Percentiles rank a stretch among this genome's conserved stretches.
phyloP scores from a whole-genome alignment of 352 stramenopile species.

The Globisporangium alternatum region DNA sequence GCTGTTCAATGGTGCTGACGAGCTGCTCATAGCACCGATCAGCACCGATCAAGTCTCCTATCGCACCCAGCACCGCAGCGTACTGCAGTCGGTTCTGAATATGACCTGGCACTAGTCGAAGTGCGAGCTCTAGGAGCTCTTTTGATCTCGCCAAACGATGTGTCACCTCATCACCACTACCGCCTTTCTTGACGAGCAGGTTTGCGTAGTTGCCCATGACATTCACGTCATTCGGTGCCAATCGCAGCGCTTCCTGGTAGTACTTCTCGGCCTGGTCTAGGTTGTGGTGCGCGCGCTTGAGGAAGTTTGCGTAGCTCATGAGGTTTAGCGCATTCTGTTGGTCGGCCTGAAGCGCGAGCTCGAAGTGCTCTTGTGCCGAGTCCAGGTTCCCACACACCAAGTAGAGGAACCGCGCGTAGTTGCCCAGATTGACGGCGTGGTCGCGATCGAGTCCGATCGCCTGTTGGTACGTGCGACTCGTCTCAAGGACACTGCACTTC shows the following conservation, averaged over 20 bases:
- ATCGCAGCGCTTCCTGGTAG: slow-evolving; percentile 26
- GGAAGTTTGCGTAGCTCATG: slow-evolving; percentile 32
- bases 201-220: slow-evolving; percentile 32
- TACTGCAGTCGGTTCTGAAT: slow-evolving; percentile 22
- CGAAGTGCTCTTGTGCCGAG: slow-evolving; percentile 22
- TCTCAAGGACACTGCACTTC: slow-evolving; percentile 21
- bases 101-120: slow-evolving; percentile 20
- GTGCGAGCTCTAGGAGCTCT: slow-evolving; percentile 23
- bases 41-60: slow-evolving; percentile 4
- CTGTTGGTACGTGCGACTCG: slow-evolving; percentile 29
- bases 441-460: slow-evolving; percentile 26
- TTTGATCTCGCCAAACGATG: slow-evolving; percentile 4
- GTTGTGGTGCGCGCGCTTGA: slow-evolving; percentile 24
- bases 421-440: slow-evolving; percentile 33
- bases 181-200: slow-evolving; percentile 20
- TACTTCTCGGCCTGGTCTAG: slow-evolving; percentile 25
- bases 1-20: slow-evolving; percentile 3
- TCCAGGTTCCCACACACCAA: slow-evolving; percentile 18
- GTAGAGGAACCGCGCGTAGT: slow-evolving; percentile 43
- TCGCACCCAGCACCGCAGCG: slow-evolving; percentile 13
- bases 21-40: slow-evolving; percentile 17
- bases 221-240: slow-evolving; percentile 22
- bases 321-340: slow-evolving; percentile 23
- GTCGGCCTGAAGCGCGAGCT: slow-evolving; percentile 24
- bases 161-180: background rate